Evolutionary conservation across 2,329 filamentous ascomycete genomes (phyloP).

Genomic region (Pseudocercospora eumusae): DNA sequence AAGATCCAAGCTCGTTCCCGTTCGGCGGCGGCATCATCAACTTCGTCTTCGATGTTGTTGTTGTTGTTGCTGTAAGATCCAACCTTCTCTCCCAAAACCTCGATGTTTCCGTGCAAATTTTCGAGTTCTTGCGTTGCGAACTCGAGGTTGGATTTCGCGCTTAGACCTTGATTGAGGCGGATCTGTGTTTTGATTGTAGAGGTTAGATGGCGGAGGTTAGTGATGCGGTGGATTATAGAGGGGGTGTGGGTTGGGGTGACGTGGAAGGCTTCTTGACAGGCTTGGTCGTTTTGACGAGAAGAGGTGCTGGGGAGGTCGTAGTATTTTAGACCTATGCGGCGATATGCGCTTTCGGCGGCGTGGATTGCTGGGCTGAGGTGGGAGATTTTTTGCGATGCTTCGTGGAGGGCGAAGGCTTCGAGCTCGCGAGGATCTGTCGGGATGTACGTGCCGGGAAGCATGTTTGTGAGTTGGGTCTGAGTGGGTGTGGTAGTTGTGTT

Average conservation of each 20-base stretch:
- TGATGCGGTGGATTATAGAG: not conserved
- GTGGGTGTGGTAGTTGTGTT: no score
- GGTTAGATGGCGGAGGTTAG: not conserved
- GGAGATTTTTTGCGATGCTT: not conserved
- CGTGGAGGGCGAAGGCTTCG: not conserved
- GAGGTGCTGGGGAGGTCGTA: not conserved
- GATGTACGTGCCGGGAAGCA: no score
- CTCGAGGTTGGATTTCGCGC: not conserved
- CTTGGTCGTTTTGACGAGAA: not conserved
- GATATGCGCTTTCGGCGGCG: not conserved
- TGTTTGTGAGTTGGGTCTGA: no score
- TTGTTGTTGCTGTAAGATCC: no score
- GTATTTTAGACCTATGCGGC: not conserved
- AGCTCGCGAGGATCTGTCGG: not conserved
- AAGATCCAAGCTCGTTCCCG: not conserved
- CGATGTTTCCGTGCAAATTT: not conserved
- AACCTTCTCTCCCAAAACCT: not conserved
- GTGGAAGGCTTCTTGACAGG: not conserved
- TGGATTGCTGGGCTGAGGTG: not conserved
- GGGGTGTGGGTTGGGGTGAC: not conserved
- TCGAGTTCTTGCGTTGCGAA: not conserved
- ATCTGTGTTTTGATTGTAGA: not conserved
- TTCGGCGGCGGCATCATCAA: not conserved
- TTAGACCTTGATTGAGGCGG: not conserved
- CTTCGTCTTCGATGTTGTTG: not conserved